Evolutionary conservation across 1,284 basidiomycete species (phyloP).

Genomic region (Inonotus obliquus): DNA sequence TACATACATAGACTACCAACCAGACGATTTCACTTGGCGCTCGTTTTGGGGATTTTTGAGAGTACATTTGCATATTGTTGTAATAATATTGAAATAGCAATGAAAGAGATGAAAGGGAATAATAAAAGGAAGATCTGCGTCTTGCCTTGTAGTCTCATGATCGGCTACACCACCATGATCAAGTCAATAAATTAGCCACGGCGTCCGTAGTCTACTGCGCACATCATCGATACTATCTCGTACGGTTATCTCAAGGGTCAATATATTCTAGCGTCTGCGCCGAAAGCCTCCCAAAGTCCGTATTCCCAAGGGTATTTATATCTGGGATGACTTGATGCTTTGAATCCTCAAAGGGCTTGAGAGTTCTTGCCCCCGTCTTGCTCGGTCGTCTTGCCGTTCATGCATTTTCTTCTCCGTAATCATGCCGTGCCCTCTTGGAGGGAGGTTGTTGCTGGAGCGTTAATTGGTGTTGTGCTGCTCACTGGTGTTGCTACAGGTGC

Average conservation of each 20-base stretch:
- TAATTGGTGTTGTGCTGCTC: not conserved
- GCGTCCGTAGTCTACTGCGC: not conserved
- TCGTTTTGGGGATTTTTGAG: too few species aligned
- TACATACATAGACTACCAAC: not conserved
- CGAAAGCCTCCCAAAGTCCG: not conserved
- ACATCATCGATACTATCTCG: not conserved
- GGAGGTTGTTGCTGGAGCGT: not conserved
- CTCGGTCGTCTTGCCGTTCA: too few species aligned
- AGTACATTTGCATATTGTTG: too few species aligned
- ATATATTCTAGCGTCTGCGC: too few species aligned
- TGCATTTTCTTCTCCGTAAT: not conserved
- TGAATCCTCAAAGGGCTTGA: not conserved
- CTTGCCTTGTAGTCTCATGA: too few species aligned
- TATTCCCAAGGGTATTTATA: not conserved
- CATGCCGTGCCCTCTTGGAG: not conserved
- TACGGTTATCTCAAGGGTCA: too few species aligned
- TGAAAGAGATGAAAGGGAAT: too few species aligned
- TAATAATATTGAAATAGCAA: too few species aligned
- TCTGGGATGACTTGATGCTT: not conserved
- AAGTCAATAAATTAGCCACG: not conserved
- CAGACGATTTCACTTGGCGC: not conserved
- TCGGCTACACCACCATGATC: not conserved
- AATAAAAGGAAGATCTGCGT: too few species aligned
- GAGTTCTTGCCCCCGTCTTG: too few species aligned
- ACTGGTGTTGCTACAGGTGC: not conserved